Conservation (phyloP, 78 protist species). For the Cavenderia fasciculata region DNA sequence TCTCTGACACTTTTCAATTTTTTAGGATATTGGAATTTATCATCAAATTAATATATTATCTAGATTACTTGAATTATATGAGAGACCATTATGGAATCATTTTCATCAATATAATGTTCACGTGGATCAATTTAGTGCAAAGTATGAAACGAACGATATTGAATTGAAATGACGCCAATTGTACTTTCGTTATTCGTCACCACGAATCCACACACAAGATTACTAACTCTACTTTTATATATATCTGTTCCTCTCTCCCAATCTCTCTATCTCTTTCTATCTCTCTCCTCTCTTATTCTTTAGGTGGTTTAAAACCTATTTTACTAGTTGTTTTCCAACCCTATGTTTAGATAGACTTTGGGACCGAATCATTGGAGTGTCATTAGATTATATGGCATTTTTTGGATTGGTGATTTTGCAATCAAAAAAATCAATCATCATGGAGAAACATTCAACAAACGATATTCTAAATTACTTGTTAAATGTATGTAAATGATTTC, state of each 20-base stretch:
- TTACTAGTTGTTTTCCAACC: slow-evolving; percentile 44
- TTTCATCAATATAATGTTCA: slow-evolving; percentile 30
- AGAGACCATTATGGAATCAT: slow-evolving; percentile 26
- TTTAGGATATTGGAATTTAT: slow-evolving; percentile 49
- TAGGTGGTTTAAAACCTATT: slow-evolving; percentile 64
- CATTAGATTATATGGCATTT: slow-evolving; percentile 72
- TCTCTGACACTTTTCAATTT: too few species aligned
- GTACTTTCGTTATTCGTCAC: background rate
- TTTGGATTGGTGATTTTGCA: slow-evolving; percentile 38
- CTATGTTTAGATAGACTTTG: slow-evolving; percentile 49
- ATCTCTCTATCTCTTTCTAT: too few species aligned
- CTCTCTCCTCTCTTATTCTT: background rate
- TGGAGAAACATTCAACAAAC: slow-evolving; percentile 18
- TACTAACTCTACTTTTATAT: too few species aligned
- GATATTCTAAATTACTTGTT: slow-evolving; percentile 56
- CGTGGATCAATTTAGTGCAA: slow-evolving; percentile 46
- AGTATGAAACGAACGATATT: slow-evolving; percentile 4
- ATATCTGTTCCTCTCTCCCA: too few species aligned
- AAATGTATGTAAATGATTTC: slow-evolving; percentile 23
- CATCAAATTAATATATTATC: slow-evolving; percentile 67
- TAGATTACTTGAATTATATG: slow-evolving; percentile 50
- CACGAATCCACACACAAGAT: background rate
- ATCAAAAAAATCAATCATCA: slow-evolving; percentile 48
- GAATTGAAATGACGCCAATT: too few species aligned
- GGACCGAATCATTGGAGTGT: slow-evolving; percentile 75